These are phyloP conservation scores for Vigna mungo DNA, from an alignment of 306 rosid species.

Conservation along the genomic window DNA sequence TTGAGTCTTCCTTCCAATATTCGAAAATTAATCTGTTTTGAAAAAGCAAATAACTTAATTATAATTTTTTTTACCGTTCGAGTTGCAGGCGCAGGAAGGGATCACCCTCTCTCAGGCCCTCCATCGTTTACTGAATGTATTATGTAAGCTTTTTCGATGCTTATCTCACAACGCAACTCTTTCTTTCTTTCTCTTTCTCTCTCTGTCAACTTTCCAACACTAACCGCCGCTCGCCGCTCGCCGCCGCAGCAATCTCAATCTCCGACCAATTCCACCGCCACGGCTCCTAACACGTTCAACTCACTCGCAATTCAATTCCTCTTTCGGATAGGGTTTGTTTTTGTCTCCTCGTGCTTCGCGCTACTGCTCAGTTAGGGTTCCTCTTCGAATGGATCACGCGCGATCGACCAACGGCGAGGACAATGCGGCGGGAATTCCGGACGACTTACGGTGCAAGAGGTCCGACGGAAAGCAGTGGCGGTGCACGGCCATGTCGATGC, in stretches of 20 bases:
- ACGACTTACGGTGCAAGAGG: conserved; percentile 96
- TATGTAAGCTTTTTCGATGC: conserved; percentile 21
- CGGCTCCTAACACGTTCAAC: too few species aligned
- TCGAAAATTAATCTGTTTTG: not conserved
- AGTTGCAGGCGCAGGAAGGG: conserved; percentile 21
- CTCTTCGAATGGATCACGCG: conserved; percentile 54
- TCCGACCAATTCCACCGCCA: not conserved
- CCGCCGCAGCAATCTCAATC: not conserved
- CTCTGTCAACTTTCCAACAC: not conserved
- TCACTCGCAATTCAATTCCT: conserved; percentile 6
- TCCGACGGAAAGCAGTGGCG: conserved; percentile 99
- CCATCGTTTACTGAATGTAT: conserved; percentile 4
- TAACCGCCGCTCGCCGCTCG: not conserved
- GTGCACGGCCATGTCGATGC: conserved; percentile 98
- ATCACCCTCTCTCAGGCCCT: not conserved
- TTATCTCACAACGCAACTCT: not conserved
- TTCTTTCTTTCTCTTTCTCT: not conserved
- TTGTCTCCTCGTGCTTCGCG: not conserved
- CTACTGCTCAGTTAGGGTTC: not conserved
- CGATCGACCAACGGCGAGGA: conserved; percentile 73
- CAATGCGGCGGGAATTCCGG: conserved; percentile 75
- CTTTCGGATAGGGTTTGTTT: conserved; percentile 1
- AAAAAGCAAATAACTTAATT: not conserved
- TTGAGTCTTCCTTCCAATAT: not conserved
- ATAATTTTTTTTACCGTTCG: conserved; percentile 8